phyloP scores from a whole-genome alignment of 2,329 filamentous ascomycete species.

The Aschersonia sp. region DNA sequence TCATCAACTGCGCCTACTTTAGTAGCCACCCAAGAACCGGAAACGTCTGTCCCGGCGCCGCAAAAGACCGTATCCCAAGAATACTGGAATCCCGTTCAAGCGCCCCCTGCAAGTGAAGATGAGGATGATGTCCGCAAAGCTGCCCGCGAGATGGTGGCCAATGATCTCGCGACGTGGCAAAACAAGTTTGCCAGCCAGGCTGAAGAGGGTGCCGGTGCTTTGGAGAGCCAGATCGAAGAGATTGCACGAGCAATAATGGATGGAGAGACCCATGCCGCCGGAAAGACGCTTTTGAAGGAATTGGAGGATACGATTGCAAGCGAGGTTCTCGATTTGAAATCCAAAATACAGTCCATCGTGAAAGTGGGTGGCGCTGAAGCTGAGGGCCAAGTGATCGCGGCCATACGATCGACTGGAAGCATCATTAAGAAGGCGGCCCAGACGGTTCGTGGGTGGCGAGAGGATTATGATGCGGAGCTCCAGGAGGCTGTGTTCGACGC shows the following conservation, averaged over 20 bases:
- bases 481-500: constrained; percentile 54
- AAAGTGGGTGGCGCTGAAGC: constrained; percentile 25
- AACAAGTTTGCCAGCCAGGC: constrained; percentile 75
- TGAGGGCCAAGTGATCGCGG: constrained; percentile 27
- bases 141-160: constrained; percentile 52
- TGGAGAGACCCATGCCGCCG: constrained; percentile 50
- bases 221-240: constrained; percentile 55
- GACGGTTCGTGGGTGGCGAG: constrained; percentile 62
- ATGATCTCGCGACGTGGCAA: constrained; percentile 77
- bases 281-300: constrained; percentile 50
- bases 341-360: constrained; percentile 49
- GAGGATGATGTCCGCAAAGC: constrained; percentile 42
- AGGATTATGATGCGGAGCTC: constrained; percentile 56
- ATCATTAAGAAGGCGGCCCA: constrained; percentile 67
- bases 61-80: constrained; percentile 8
- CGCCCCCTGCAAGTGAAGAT: constrained; percentile 29
- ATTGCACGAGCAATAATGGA: constrained; percentile 41
- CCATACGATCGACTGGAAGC: constrained; percentile 53
- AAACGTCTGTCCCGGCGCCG: constrained; percentile 9
- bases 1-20: constrained; percentile 17
- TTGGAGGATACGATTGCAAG: constrained; percentile 53
- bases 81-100: constrained; percentile 21
- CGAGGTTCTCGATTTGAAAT: constrained; percentile 52
- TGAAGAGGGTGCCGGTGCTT: constrained; percentile 62
- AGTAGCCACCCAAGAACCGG: constrained; percentile 6